A percentile compares a stretch with the other conserved stretches of the same genome.
These are phyloP conservation scores for Acacia confusa DNA, from an alignment of 306 rosid species.

Conservation along the genomic window DNA sequence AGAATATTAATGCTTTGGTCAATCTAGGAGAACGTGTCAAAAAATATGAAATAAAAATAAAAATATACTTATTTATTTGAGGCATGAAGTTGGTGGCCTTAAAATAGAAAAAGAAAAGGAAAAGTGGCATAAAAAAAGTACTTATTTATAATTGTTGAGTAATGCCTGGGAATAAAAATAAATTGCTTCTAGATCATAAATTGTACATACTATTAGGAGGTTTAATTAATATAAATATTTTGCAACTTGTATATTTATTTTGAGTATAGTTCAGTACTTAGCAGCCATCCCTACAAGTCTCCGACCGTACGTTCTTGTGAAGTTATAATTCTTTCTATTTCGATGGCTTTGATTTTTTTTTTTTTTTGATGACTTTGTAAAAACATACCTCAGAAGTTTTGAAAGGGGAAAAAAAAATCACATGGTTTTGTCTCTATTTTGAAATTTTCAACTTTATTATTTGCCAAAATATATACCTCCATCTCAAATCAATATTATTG, in stretches of 20 bases:
- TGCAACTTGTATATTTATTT: not conserved
- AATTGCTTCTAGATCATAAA: not conserved
- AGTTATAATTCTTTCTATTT: not conserved
- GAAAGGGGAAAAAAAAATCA: not conserved
- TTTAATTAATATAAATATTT: not conserved
- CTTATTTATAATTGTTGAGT: not conserved
- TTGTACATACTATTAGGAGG: not conserved
- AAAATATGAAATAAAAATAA: not conserved
- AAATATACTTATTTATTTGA: not conserved
- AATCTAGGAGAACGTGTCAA: not conserved
- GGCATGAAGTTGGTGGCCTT: not conserved
- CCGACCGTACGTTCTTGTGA: not conserved
- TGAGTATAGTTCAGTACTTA: not conserved
- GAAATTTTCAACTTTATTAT: not conserved
- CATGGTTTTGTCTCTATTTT: not conserved
- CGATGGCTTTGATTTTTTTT: not conserved
- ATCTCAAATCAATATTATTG: too few relatives aligned
- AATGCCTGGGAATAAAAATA: not conserved
- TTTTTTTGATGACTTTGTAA: too few relatives aligned
- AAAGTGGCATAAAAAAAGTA: not conserved
- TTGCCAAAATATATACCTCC: too few relatives aligned
- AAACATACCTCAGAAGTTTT: not conserved
- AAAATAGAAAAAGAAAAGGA: not conserved
- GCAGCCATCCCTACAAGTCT: not conserved
- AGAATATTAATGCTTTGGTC: not conserved